Percentiles rank a stretch among this genome's conserved stretches.
Conservation (phyloP, 192 early-diverging fungal genomes). For the Piromyces sp. region DNA sequence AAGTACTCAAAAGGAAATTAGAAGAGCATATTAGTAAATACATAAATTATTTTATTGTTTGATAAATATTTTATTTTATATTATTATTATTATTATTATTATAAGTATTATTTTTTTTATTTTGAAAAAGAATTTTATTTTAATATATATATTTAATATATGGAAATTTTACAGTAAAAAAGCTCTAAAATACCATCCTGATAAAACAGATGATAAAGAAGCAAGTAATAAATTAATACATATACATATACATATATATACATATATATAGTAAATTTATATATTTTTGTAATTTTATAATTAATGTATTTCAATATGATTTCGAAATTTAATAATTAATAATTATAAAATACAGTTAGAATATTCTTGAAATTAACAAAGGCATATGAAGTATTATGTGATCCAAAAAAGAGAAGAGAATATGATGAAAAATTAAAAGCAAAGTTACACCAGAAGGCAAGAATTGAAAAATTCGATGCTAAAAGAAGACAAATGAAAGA, state of each 20-base stretch:
- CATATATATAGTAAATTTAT: no score
- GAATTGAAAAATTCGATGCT: background rate
- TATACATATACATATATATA: no score
- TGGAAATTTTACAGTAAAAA: background rate
- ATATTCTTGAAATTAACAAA: conserved; percentile 1
- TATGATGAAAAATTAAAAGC: conserved; percentile 2
- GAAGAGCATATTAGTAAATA: background rate
- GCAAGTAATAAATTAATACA: background rate
- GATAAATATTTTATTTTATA: background rate
- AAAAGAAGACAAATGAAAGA: background rate
- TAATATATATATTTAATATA: no score
- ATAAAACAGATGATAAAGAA: conserved; percentile 4
- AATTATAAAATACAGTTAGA: background rate
- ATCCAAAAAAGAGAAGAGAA: background rate
- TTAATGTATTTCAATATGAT: no score
- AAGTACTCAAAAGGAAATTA: background rate
- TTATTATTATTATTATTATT: background rate
- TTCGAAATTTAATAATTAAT: no score
- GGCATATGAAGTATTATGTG: conserved; percentile 3
- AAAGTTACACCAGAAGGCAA: background rate
- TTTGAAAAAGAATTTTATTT: no score
- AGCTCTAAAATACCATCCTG: conserved; percentile 1
- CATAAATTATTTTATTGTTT: background rate
- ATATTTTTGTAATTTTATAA: no score
- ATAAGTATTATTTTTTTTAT: no score